Evolutionary conservation across 2,329 filamentous ascomycete species (phyloP), one percentile per base, ranked within the genome.

Genomic region (Aciculosporium take): DNA sequence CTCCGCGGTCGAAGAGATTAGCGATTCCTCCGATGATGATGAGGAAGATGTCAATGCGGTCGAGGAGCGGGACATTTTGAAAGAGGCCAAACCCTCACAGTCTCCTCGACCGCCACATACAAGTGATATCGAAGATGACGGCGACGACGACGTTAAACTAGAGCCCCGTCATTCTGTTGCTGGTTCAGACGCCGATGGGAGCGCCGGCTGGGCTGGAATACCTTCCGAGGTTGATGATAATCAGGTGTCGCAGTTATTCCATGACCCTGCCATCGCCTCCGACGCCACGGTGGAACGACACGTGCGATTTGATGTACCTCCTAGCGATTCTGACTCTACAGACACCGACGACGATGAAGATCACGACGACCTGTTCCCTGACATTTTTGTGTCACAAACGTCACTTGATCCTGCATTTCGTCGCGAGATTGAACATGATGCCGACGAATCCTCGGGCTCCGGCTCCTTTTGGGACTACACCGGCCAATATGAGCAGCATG

Each of bases 371-470:
- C 74, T 86, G 48, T 85, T 85, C 46, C 81, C 83, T 1, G 78
- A 87, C 55, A 78, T 89, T 45, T 89, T 89, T 57, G 68, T 88
- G 43, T 76, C 82, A 38, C 81, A 87, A 59, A 81, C 76, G 53
- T 71, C 74, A 13, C 67, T 89, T 5, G 82, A 86, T 51, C 79
- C 81, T 5, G 70, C 71, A 39, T 77, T 89, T 53, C 80, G 81
- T 48, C 73, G 75, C 32, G 78, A 84, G 61, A 81, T 88, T 48
- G 81, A 87, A 55, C 70, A 74, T 47, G 77, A 84, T 48, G 63
- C 65, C n/a, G 67, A 74, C 39, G 72, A 76, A 45, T 72, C 69
- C 0, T 76, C 69, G 4, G 68, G 68, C 44, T 74, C 69, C 18
- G 66, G 66, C 31, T 76, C 74, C 1, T 80, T 74, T 51, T 82